Base-by-base conservation (phyloP, 2,329 filamentous ascomycete species). In the Thermochaetoides dissita region DNA sequence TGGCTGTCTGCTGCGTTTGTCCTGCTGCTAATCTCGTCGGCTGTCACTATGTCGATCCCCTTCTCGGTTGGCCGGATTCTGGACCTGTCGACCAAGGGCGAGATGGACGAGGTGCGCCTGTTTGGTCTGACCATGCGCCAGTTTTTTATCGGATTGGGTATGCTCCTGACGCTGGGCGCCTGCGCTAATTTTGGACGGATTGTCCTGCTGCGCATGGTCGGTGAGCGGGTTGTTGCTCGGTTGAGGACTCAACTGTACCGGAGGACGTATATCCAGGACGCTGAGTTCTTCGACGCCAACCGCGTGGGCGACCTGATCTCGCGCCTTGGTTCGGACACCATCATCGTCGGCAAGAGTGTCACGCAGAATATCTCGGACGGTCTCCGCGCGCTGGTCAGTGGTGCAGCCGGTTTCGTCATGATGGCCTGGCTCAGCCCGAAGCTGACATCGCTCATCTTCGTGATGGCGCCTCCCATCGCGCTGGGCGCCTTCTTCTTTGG, bases 241-340 rank as follows among this genome's bases (percentile, higher is more conserved):
- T 71, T 98, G 42, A 78, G 91, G 46, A 89, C 88, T 10, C 83
- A 86, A 57, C 76, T 98, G 4, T 98, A 94, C 65, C 78, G 86
- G 50, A 78, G 83, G 49, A 98, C 91, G 0, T 94, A 93, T 53
- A 74, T 91, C n/a, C 91, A 98, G 60, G 91, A 98, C 60, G 91
- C 91, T 45, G 91, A 96, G 57, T 98, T 98, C 66, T 98, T 98
- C 57, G 91, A 98, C 59, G 91, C 91, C 34, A 98, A 98, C 64
- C 76, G 91, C 28, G 88, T 95, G 28, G 91, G 91, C 59, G 91
- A 98, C 59, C 67, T 98, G 53, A 95, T 98, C 56, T 96, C 89
- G 33, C 81, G 93, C 33, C 76, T 98, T 37, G 88, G 89, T 55
- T 94, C 88, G 2, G 93, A 98, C 60, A 95, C 91, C 1, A 86